phyloP scores from a whole-genome alignment of 2,329 filamentous ascomycete genomes.

The Pyricularia grisea region DNA sequence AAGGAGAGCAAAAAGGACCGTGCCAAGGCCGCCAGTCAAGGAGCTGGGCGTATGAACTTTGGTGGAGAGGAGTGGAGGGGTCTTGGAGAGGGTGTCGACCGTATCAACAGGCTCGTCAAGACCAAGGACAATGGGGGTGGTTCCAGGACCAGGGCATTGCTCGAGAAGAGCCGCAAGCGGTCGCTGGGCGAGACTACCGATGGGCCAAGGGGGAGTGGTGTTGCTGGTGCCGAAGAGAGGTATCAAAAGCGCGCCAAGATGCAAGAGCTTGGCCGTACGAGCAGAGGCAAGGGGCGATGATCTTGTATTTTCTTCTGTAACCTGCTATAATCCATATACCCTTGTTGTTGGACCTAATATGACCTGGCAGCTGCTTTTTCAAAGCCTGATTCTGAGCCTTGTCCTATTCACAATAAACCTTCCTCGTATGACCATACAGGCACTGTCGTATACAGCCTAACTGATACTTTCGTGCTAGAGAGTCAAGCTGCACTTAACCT shows the following conservation, averaged over 20 bases:
- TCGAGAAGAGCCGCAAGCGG: conserved; percentile 84
- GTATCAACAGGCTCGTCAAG: conserved; percentile 75
- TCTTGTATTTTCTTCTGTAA: background rate
- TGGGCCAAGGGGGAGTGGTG: conserved; percentile 55
- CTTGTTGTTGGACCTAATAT: background rate
- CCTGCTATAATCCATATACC: background rate
- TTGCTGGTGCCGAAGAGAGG: conserved; percentile 40
- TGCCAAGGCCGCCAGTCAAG: conserved; percentile 36
- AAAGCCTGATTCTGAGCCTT: background rate
- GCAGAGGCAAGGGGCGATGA: conserved; percentile 31
- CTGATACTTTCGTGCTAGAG: background rate
- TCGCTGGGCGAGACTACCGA: conserved; percentile 53
- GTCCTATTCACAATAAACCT: background rate
- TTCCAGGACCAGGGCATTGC: conserved; percentile 43
- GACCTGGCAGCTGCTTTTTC: background rate
- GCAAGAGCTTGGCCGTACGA: conserved; percentile 34
- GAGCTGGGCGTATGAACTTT: conserved; percentile 50
- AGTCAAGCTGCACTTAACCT: background rate
- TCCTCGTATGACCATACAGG: background rate
- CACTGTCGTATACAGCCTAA: background rate
- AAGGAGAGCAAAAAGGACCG: conserved; percentile 81
- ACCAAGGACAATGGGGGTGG: conserved; percentile 48
- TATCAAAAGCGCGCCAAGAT: conserved; percentile 62
- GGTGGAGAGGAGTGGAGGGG: conserved; percentile 92
- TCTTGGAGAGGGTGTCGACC: conserved; percentile 74